Evolutionary conservation across 805 yeast species (phyloP).

Genomic region (Priceomyces haplophilus): DNA sequence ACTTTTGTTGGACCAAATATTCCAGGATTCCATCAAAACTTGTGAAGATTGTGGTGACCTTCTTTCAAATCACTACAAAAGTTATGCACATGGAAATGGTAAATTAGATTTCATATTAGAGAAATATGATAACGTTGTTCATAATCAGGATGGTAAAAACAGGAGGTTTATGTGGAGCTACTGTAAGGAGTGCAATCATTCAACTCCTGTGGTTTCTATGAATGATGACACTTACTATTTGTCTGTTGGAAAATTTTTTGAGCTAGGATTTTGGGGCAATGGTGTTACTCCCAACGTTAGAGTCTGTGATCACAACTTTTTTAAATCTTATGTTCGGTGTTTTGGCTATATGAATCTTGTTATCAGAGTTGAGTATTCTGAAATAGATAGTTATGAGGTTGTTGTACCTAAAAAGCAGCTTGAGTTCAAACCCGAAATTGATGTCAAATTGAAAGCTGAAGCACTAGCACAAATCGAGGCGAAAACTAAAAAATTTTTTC

Average conservation of each 20-base stretch:
- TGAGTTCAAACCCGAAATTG: constrained; percentile 68
- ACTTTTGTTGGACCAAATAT: constrained; percentile 76
- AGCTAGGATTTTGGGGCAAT: constrained; percentile 70
- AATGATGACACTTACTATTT: constrained; percentile 84
- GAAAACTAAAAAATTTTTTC: constrained; percentile 62
- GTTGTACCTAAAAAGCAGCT: constrained; percentile 71
- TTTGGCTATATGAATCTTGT: constrained; percentile 79
- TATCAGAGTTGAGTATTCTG: constrained; percentile 73
- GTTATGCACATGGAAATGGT: constrained; percentile 86
- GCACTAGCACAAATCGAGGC: constrained; percentile 51
- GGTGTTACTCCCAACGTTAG: constrained; percentile 20
- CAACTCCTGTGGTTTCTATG: constrained; percentile 78
- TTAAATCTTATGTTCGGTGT: constrained; percentile 76
- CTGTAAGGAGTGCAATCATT: constrained; percentile 73
- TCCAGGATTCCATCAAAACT: constrained; percentile 57
- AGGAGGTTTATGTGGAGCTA: constrained; percentile 87
- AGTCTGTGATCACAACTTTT: constrained; percentile 75
- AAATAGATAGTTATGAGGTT: constrained; percentile 74
- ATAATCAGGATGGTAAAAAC: constrained; percentile 23
- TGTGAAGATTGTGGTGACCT: constrained; percentile 82
- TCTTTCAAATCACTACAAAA: constrained; percentile 71
- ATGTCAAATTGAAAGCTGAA: constrained; percentile 65
- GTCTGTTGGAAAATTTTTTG: constrained; percentile 91
- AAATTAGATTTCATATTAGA: constrained; percentile 77
- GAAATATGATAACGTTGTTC: constrained; percentile 28